Conservation (phyloP, 2,329 filamentous ascomycete genomes). For the Microcera coccophila region DNA sequence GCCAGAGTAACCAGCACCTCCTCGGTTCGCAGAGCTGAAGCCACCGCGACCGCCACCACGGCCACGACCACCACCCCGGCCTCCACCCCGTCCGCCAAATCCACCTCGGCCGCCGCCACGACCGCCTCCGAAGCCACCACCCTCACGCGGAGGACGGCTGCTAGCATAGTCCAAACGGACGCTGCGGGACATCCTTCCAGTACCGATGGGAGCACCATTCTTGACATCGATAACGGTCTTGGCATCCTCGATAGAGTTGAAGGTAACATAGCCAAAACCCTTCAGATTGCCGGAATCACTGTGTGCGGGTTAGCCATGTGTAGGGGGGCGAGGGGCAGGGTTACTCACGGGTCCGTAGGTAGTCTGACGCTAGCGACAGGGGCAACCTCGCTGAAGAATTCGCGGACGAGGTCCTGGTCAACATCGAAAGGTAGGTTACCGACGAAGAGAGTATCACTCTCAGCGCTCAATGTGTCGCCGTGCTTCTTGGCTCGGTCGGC, state of each 20-base stretch:
- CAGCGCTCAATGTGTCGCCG: slow-evolving; percentile 75
- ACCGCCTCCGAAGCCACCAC: slow-evolving; percentile 44
- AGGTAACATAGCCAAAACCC: slow-evolving; percentile 90
- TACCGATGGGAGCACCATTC: slow-evolving; percentile 61
- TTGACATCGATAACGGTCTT: slow-evolving; percentile 67
- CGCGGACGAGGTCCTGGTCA: slow-evolving; percentile 69
- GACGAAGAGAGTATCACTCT: slow-evolving; percentile 84
- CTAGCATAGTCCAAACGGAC: slow-evolving; percentile 81
- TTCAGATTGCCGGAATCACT: slow-evolving; percentile 79
- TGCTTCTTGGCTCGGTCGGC: slow-evolving; percentile 63
- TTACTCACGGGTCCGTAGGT: slow-evolving; percentile 71
- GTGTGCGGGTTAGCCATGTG: slow-evolving; percentile 12
- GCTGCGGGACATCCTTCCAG: slow-evolving; percentile 65
- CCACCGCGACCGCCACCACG: slow-evolving; percentile 48
- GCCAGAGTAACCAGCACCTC: slow-evolving; percentile 54
- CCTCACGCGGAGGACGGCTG: slow-evolving; percentile 60
- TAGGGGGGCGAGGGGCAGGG: neutral
- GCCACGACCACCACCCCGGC: slow-evolving; percentile 49
- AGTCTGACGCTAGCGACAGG: slow-evolving; percentile 76
- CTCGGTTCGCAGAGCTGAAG: slow-evolving; percentile 39
- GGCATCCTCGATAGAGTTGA: slow-evolving; percentile 77
- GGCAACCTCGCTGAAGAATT: slow-evolving; percentile 69
- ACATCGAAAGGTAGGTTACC: slow-evolving; percentile 86
- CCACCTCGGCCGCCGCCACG: slow-evolving; percentile 52
- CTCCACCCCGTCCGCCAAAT: slow-evolving; percentile 43